Conservation (phyloP, 1,284 basidiomycete species). For the Sporisorium scitamineum region DNA sequence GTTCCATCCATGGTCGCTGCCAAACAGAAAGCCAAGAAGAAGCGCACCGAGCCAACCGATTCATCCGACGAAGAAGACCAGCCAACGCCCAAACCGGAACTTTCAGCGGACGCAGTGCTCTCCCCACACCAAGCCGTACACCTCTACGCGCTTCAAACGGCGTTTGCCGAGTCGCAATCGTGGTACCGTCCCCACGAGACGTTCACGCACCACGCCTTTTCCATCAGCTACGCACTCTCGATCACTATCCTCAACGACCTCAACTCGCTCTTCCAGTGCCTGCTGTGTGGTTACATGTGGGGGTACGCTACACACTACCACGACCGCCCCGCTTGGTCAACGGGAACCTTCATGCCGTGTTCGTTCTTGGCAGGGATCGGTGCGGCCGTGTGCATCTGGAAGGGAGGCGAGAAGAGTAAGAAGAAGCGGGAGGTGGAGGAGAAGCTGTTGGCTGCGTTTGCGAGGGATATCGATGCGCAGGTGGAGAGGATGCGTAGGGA, state of each 20-base stretch:
- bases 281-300: constrained; percentile 53
- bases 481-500: constrained; percentile 23
- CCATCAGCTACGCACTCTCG: constrained; percentile 72
- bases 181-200: constrained; percentile 90
- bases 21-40: constrained; percentile 68
- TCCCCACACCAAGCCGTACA: constrained; percentile 26
- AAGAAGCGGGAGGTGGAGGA: constrained; percentile 79
- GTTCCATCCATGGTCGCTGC: constrained; percentile 71
- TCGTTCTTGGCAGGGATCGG: constrained; percentile 83
- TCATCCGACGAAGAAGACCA: constrained; percentile 13
- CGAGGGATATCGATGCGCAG: constrained; percentile 30
- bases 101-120: constrained; percentile 30
- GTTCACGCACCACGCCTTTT: constrained; percentile 83
- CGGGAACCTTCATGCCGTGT: constrained; percentile 78
- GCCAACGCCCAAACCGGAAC: not conserved
- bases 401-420: constrained; percentile 81
- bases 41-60: constrained; percentile 23
- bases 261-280: constrained; percentile 81
- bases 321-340: constrained; percentile 72
- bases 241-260: constrained; percentile 75
- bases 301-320: constrained; percentile 69
- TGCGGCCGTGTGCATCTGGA: constrained; percentile 81
- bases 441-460: constrained; percentile 72
- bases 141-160: constrained; percentile 34
- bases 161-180: constrained; percentile 42